phyloP scores from a whole-genome alignment of 2,329 filamentous ascomycete genomes.

The Trichoderma breve region DNA sequence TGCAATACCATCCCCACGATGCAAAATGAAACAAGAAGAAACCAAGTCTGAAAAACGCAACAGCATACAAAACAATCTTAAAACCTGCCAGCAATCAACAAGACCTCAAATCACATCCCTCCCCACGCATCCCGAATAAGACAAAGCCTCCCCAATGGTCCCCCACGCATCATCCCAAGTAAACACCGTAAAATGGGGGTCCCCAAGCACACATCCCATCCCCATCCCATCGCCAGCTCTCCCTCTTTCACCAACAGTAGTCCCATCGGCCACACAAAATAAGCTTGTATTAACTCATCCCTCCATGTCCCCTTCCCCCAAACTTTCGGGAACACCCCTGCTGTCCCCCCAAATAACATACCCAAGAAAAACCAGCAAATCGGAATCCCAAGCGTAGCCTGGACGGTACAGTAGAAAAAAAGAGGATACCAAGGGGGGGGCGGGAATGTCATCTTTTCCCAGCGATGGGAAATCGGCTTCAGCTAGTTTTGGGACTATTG shows the following conservation, averaged over 20 bases:
- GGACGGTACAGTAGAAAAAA: not conserved
- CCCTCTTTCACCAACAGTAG: not conserved
- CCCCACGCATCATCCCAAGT: not conserved
- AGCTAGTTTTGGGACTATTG: not conserved
- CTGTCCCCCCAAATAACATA: not conserved
- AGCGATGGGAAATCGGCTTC: not conserved
- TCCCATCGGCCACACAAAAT: not conserved
- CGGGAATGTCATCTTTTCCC: not conserved
- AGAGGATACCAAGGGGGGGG: not conserved
- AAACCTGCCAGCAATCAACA: not conserved
- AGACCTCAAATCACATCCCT: not conserved
- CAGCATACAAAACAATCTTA: not conserved
- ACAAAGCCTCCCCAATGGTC: not conserved
- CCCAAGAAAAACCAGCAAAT: not conserved
- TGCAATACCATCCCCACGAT: not conserved
- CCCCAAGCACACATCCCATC: not conserved
- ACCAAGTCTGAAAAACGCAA: not conserved
- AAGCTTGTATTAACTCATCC: not conserved
- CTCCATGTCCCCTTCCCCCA: not conserved
- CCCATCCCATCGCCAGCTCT: not conserved
- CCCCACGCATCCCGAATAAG: not conserved
- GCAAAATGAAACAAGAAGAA: not conserved
- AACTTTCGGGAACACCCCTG: not conserved
- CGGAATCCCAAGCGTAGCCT: not conserved
- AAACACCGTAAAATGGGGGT: not conserved